phyloP scores from a whole-genome alignment of 257 asterid species.

The Mentha longifolia region DNA sequence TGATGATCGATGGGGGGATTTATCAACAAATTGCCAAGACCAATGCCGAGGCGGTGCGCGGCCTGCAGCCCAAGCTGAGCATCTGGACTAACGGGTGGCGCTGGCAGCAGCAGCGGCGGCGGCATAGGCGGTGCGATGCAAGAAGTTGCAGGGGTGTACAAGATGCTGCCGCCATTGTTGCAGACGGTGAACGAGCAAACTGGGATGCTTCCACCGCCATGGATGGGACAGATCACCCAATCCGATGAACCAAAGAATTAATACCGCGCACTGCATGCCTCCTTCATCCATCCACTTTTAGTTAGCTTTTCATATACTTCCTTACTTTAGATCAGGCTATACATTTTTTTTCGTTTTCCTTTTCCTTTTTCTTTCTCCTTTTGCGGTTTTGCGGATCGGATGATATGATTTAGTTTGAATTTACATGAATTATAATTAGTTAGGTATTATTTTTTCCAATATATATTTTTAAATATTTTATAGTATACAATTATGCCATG shows the following conservation, averaged over 20 bases:
- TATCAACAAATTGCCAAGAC: constrained; percentile 62
- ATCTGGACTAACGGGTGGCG: constrained; percentile 53
- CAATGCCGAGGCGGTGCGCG: constrained; percentile 55
- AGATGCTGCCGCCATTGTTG: constrained; percentile 66
- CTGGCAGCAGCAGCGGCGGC: not conserved
- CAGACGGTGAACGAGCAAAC: constrained; percentile 72
- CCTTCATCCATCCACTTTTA: too few species aligned
- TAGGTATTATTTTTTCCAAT: too few species aligned
- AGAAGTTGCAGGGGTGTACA: constrained; percentile 62
- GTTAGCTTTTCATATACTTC: too few species aligned
- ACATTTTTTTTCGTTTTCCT: too few species aligned
- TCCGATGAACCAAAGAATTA: not conserved
- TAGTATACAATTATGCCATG: too few species aligned
- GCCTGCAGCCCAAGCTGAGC: constrained; percentile 71
- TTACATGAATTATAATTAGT: too few species aligned
- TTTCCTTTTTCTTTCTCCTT: too few species aligned
- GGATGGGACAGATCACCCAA: constrained; percentile 45
- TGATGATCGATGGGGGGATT: constrained; percentile 66
- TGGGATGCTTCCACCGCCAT: constrained; percentile 72
- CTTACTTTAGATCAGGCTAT: too few species aligned
- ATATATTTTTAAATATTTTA: too few species aligned
- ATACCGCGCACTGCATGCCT: too few species aligned
- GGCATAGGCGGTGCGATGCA: constrained; percentile 40
- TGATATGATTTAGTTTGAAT: too few species aligned
- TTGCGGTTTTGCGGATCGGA: too few species aligned